Evolutionary conservation across 2,329 filamentous ascomycete species (phyloP).

Genomic region (Atkinsonella hypoxylon): DNA sequence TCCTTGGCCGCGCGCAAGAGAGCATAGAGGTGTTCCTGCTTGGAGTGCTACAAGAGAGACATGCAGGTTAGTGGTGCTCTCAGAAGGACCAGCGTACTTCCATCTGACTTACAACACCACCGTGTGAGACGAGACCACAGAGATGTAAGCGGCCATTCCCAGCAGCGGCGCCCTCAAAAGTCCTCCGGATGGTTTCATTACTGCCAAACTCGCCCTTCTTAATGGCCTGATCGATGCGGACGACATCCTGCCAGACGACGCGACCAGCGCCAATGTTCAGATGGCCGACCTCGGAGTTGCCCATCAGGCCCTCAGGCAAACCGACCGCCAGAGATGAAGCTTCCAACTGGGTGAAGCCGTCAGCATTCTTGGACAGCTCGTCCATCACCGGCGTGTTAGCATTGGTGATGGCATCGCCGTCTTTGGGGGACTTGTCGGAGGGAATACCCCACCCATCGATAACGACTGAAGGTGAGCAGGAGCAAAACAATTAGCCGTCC

Average conservation of each 20-base stretch:
- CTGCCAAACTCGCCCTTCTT: constrained; percentile 72
- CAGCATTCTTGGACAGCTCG: constrained; percentile 66
- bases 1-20: constrained; percentile 86
- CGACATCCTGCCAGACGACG: constrained; percentile 97
- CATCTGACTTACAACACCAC: constrained; percentile 58
- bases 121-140: constrained; percentile 84
- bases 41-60: constrained; percentile 53
- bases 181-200: constrained; percentile 63
- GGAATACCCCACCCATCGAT: constrained; percentile 98
- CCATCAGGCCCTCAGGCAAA: constrained; percentile 93
- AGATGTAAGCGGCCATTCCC: constrained; percentile 89
- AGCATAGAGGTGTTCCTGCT: constrained; percentile 85
- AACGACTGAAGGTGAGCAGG: constrained; percentile 56
- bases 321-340: constrained; percentile 93
- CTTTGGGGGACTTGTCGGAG: constrained; percentile 63
- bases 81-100: neutral
- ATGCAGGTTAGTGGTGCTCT: neutral
- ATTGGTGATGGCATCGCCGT: constrained; percentile 91
- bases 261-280: constrained; percentile 96
- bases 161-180: constrained; percentile 68
- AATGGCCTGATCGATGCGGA: constrained; percentile 88
- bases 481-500: constrained; percentile 48
- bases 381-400: constrained; percentile 95
- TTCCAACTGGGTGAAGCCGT: constrained; percentile 86
- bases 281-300: constrained; percentile 97